Base-by-base conservation (phyloP, 495 filamentous ascomycete genomes). In the Wilcoxina mikolae region DNA sequence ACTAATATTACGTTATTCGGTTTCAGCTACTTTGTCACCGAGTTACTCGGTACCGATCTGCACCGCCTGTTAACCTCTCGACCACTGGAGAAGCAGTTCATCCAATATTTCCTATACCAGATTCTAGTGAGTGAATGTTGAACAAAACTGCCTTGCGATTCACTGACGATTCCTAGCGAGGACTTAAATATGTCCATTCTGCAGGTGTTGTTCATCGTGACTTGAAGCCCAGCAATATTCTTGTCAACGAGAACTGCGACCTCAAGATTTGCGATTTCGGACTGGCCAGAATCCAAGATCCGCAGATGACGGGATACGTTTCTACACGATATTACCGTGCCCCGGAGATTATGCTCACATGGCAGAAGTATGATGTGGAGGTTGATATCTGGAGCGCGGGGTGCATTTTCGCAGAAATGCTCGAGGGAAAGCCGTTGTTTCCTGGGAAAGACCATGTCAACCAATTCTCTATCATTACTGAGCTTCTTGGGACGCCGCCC, bases 251-350 rank as follows among this genome's bases (percentile, higher is more conserved):
- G 71, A 98, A 98, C 68, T 98, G 91, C 70, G 91, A 98, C 68
- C 73, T 98, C 52, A 98, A 98, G 73, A 98, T 98, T 69, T 98
- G 91, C 76, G 91, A 98, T 68, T 98, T 98, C 62, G 91, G 91
- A 56, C 74, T 98, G 52, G 91, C 91, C 38, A 85, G 91, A 64
- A 94, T 98, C 64, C 91, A 98, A 70, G 91, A 98, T 64, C 91
- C 91, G n/a, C 91, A 98, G 71, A 98, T 98, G 91, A 98, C 91
- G 35, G 91, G 91, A 63, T 98, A 98, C 66, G 91, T 98, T 39
- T 98, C 91, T 46, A 98, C 91, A 49, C 77, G 91, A 73, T 98
- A 98, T 75, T 98, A 98, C 73, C 83, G 91, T 47, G 91, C 91
- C 3, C 91, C 91, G 15, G 91, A 98, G 71, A 98, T 98, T 67